Conservation (phyloP, 2,329 filamentous ascomycete species). For the Coniosporium tulheliwenetii region DNA sequence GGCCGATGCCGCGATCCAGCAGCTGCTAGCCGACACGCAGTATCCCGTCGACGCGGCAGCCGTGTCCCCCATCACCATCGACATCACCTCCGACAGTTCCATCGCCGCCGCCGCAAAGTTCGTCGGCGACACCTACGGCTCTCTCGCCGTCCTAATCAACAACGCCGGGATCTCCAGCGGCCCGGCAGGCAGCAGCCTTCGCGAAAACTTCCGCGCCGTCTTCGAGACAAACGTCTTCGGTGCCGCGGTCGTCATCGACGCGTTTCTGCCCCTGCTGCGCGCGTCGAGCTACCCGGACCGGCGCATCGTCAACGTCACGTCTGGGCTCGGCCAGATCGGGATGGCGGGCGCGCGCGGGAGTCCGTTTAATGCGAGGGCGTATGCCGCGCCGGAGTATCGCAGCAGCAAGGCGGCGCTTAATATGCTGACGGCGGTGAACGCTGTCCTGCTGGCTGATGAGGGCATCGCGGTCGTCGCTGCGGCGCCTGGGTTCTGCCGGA, state of each 20-base stretch:
- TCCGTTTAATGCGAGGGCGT: slow-evolving; percentile 1
- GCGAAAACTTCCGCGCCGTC: not conserved
- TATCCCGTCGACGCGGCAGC: slow-evolving; percentile 12
- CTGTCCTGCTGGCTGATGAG: too few relatives aligned
- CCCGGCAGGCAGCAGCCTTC: not conserved
- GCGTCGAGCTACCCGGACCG: slow-evolving; percentile 1
- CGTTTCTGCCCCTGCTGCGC: slow-evolving; percentile 3
- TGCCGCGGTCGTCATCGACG: slow-evolving; percentile 2
- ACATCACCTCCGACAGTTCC: slow-evolving; percentile 13
- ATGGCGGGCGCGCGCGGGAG: slow-evolving; percentile 1
- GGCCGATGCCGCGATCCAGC: slow-evolving; percentile 18
- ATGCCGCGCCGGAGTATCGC: slow-evolving; percentile 1
- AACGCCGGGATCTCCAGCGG: slow-evolving; percentile 20
- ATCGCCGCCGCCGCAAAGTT: slow-evolving; percentile 10
- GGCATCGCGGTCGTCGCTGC: slow-evolving; percentile 8
- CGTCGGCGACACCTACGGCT: slow-evolving; percentile 10
- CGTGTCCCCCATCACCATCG: slow-evolving; percentile 14
- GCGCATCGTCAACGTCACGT: slow-evolving; percentile 3
- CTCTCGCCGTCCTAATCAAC: slow-evolving; percentile 21
- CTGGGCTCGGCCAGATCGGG: slow-evolving; percentile 2
- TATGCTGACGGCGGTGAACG: slow-evolving; percentile 5
- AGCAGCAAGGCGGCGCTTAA: slow-evolving; percentile 6
- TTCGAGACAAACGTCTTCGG: slow-evolving; percentile 4
- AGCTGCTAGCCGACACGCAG: slow-evolving; percentile 11
- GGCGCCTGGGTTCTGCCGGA: not conserved